Evolutionary conservation across 2,329 filamentous ascomycete genomes (phyloP), one percentile per base, ranked within the genome.

Genomic region (Aspergillus phoenicis): DNA sequence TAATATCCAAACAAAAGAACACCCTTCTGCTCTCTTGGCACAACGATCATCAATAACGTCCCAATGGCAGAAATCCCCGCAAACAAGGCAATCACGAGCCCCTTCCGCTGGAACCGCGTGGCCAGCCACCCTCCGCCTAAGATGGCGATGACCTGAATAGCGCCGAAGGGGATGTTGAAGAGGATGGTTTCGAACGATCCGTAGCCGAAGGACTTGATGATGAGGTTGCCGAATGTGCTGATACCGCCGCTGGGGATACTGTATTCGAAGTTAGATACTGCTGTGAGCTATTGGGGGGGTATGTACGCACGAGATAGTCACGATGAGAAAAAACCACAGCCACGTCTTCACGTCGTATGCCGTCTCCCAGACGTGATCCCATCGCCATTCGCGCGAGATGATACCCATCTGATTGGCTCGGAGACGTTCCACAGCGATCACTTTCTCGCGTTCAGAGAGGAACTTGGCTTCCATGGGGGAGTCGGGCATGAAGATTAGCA

Each of bases 361-460:
- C 8, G 68, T 70, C 57, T 77, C 75, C 51, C 49, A 65, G 1
- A 85, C 75, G 61, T 86, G 84, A 13, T 78, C 72, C 67, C 77
- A 81, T 22, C 81, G 78, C 82, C 82, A 86, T 61, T 83, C 78
- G 4, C 80, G 80, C 1, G 80, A 83, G 60, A 82, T 78, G 28
- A 84, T 77, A 1, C 84, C 83, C 77, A 83, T 84, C 61, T 85
- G 83, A 67, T 86, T 85, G 54, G 78, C 78, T 10, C 83, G 79
- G 24, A 86, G 75, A 0, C 84, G 77, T 65, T 85, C 82, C n/a
- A 85, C 76, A 0, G 83, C 83, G 53, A 85, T 79, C 8, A 82
- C 66, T 59, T 83, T 84, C 65, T 86, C 83, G 3, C 80, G 70
- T 28, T 83, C 78, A 33, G 67, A 79, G 28, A 72, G 74, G 22